Conservation (phyloP, 768 basidiomycete genomes). For the Pleurotus platypus region DNA sequence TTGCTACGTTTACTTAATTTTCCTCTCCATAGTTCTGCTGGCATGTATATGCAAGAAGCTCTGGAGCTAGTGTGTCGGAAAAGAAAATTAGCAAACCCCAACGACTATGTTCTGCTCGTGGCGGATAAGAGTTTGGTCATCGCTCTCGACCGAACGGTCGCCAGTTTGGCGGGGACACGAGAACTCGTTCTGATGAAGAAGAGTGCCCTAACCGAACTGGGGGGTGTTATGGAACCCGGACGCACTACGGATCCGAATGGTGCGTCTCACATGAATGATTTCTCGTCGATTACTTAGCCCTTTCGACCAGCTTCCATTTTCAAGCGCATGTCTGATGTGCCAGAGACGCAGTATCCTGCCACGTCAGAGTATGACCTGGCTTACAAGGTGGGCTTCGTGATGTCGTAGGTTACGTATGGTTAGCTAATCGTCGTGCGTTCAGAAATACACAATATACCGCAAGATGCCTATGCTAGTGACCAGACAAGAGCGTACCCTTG, state of each 20-base stretch:
- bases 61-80: conserved; percentile 79
- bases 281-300: no score
- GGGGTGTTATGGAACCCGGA: conserved; percentile 59
- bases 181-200: conserved; percentile 80
- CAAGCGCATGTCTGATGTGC: conserved; percentile 79
- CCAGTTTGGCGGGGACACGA: conserved; percentile 83
- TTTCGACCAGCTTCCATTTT: conserved; percentile 78
- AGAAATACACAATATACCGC: conserved; percentile 91
- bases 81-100: conserved; percentile 61
- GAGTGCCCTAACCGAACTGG: conserved; percentile 70
- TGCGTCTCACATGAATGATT: conserved; percentile 23
- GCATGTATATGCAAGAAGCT: conserved; percentile 97
- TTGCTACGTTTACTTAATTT: background rate
- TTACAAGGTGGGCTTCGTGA: conserved; percentile 62
- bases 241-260: conserved; percentile 92
- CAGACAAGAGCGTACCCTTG: conserved; percentile 85
- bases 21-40: conserved; percentile 57
- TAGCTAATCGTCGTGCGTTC: background rate
- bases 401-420: background rate
- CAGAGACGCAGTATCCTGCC: conserved; percentile 52
- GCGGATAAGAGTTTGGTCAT: conserved; percentile 70
- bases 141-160: conserved; percentile 94
- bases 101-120: conserved; percentile 81
- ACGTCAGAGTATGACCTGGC: conserved; percentile 79
- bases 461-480: conserved; percentile 94